These are phyloP conservation scores for Calonectria fujianensis DNA, from an alignment of 2,329 filamentous ascomycete genomes.

Conservation along the genomic window DNA sequence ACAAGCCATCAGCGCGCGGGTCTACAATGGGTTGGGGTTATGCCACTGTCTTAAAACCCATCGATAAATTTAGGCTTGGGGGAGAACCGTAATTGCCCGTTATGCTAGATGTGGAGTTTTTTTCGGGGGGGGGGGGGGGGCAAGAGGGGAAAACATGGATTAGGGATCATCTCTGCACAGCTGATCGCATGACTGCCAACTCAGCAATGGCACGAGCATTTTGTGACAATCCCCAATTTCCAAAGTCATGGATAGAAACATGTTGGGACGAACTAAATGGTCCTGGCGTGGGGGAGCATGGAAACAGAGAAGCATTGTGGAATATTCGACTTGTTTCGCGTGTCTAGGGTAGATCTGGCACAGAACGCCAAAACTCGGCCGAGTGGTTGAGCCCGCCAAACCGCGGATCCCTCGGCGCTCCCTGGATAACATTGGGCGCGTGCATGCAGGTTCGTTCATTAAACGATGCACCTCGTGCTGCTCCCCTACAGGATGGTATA, in stretches of 20 bases:
- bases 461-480: slow-evolving; percentile 28
- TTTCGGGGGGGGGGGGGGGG: background rate
- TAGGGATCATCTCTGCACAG: slow-evolving; percentile 8
- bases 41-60: background rate
- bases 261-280: slow-evolving; percentile 5
- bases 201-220: slow-evolving; percentile 33
- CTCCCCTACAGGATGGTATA: slow-evolving; percentile 16
- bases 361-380: background rate
- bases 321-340: background rate
- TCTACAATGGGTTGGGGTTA: slow-evolving; percentile 29
- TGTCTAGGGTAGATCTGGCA: slow-evolving; percentile 30
- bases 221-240: slow-evolving; percentile 15
- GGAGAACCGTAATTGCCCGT: slow-evolving; percentile 25
- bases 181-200: slow-evolving; percentile 32
- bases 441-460: slow-evolving; percentile 34
- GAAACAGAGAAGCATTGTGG: background rate
- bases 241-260: slow-evolving; percentile 11
- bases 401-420: background rate
- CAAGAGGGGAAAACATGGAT: slow-evolving; percentile 21
- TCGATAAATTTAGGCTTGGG: slow-evolving; percentile 31
- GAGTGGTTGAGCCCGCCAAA: background rate
- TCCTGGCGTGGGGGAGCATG: background rate
- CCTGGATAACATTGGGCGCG: background rate
- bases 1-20: background rate
- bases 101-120: slow-evolving; percentile 25